Percentiles rank a stretch among this genome's conserved stretches.
phyloP scores from a whole-genome alignment of 352 stramenopile genomes.

The Halophytophthora polymorphica region DNA sequence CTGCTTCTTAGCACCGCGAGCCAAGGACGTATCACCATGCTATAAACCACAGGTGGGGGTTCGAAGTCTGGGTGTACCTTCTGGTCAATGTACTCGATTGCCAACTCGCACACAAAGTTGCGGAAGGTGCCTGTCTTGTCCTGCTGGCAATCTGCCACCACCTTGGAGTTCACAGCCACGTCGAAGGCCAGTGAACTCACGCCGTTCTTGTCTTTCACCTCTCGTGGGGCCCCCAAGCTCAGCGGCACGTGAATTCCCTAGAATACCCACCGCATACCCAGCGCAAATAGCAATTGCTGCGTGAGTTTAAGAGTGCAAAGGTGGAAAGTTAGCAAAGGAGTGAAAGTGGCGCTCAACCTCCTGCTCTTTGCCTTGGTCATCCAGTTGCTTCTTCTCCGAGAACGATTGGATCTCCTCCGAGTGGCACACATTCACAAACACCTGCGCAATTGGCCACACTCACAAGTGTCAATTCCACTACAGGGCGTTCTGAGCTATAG shows the following conservation, averaged over 20 bases:
- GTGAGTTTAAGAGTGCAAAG: background rate
- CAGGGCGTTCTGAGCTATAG: slow-evolving; percentile 26
- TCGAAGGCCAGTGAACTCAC: slow-evolving; percentile 62
- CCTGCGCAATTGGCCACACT: slow-evolving; percentile 19
- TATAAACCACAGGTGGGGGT: background rate
- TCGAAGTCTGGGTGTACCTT: slow-evolving; percentile 35
- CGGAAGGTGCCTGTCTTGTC: slow-evolving; percentile 71
- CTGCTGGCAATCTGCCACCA: slow-evolving; percentile 55
- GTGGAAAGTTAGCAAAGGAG: background rate
- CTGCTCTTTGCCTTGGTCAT: slow-evolving; percentile 72
- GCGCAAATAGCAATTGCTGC: background rate
- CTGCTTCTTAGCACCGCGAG: too few species aligned
- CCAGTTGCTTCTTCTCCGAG: slow-evolving; percentile 74
- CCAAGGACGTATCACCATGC: too few species aligned
- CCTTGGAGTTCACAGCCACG: slow-evolving; percentile 77
- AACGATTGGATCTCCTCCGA: slow-evolving; percentile 72
- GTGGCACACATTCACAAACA: slow-evolving; percentile 80
- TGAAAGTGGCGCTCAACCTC: slow-evolving; percentile 28
- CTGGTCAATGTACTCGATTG: slow-evolving; percentile 79
- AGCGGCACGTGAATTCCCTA: slow-evolving; percentile 77
- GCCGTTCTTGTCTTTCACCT: slow-evolving; percentile 77
- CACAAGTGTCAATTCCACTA: slow-evolving; percentile 20
- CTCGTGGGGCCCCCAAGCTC: slow-evolving; percentile 61
- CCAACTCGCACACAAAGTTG: slow-evolving; percentile 81
- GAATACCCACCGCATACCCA: background rate